phyloP scores from a whole-genome alignment of 2,329 filamentous ascomycete species.

The Aspergillus sp. region DNA sequence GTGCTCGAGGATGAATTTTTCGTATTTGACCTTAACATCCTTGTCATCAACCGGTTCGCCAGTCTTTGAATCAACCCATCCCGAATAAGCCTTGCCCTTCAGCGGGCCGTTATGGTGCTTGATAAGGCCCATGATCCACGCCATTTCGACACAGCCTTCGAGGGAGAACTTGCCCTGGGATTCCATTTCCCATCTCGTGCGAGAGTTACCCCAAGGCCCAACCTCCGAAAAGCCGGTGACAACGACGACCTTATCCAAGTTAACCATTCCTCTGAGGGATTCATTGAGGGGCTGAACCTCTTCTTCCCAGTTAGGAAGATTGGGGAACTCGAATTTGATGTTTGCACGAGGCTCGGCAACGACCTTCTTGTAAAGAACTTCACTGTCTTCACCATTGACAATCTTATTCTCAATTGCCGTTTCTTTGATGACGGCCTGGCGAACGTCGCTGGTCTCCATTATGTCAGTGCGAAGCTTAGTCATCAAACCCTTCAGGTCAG shows the following conservation, averaged over 20 bases:
- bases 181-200: constrained; percentile 99
- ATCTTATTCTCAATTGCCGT: constrained; percentile 95
- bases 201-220: constrained; percentile 90
- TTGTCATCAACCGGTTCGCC: constrained; percentile 96
- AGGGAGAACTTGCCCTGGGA: constrained; percentile 93
- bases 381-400: constrained; percentile 88
- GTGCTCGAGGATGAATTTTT: constrained; percentile 94
- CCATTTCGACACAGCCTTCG: constrained; percentile 98
- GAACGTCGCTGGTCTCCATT: constrained; percentile 90
- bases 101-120: constrained; percentile 96
- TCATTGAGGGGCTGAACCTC: constrained; percentile 86
- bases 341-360: constrained; percentile 91
- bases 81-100: constrained; percentile 94
- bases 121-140: constrained; percentile 99
- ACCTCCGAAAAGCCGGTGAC: constrained; percentile 89
- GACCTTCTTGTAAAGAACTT: constrained; percentile 91
- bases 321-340: constrained; percentile 95
- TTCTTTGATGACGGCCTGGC: constrained; percentile 90
- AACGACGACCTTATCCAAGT: constrained; percentile 95
- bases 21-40: constrained; percentile 95
- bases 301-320: constrained; percentile 82
- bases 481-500: constrained; percentile 92
- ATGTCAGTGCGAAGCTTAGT: constrained; percentile 89
- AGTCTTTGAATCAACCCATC: constrained; percentile 91
- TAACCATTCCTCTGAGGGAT: constrained; percentile 93